phyloP scores from a whole-genome alignment of 2,329 filamentous ascomycete genomes.

The Madurella mycetomatis region DNA sequence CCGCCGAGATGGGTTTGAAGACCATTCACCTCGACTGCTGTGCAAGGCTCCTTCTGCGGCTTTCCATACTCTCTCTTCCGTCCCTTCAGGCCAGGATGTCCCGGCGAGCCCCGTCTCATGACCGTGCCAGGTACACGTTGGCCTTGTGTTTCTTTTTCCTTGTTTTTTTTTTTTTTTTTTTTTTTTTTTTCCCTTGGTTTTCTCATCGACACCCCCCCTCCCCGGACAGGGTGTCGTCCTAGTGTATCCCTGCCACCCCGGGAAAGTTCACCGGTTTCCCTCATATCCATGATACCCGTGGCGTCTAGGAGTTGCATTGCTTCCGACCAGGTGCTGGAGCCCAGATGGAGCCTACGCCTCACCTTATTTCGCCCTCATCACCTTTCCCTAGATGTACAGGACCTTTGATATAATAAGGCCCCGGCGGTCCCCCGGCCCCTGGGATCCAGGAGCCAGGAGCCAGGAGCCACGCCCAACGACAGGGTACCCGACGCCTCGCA shows the following conservation, averaged over 20 bases:
- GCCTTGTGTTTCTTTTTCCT: background rate
- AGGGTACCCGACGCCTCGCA: constrained; percentile 8
- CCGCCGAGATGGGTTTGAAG: constrained; percentile 21
- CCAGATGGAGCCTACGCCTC: background rate
- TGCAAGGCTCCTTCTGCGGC: constrained; percentile 21
- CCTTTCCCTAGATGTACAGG: constrained; percentile 1
- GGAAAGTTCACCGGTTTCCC: background rate
- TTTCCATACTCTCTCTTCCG: constrained; percentile 15
- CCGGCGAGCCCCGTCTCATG: constrained; percentile 7
- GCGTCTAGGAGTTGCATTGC: background rate
- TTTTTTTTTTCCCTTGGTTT: background rate
- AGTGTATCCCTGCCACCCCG: background rate
- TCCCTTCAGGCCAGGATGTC: constrained; percentile 11
- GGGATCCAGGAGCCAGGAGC: background rate
- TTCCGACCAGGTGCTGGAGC: background rate
- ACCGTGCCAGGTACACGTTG: constrained; percentile 3
- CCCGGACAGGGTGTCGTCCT: background rate
- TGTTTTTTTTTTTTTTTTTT: background rate
- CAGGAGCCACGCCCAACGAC: background rate
- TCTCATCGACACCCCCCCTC: background rate
- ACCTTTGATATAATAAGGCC: constrained; percentile 13
- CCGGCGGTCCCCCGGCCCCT: background rate
- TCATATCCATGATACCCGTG: background rate
- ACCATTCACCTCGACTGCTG: constrained; percentile 18
- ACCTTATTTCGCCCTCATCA: background rate